phyloP scores from a whole-genome alignment of 345 rosid genomes.

The Pseudoturritis turrita region DNA sequence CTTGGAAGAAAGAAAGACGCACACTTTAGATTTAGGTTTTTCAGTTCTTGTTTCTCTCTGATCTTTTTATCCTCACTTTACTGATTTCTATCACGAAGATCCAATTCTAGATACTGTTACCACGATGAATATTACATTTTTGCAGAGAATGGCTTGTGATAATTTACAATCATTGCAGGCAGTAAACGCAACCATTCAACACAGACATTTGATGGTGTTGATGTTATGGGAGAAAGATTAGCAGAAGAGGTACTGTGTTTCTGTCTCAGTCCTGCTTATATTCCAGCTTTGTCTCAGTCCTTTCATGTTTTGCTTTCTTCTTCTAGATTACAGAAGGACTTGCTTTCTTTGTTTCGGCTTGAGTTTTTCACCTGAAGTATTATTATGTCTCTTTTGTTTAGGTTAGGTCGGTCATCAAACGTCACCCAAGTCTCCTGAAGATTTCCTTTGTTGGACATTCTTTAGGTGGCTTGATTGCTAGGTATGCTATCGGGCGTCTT shows the following conservation, averaged over 20 bases:
- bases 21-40: background rate
- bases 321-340: background rate
- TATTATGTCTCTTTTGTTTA: conserved; percentile 34
- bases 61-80: background rate
- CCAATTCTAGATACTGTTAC: conserved; percentile 8
- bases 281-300: too few species aligned
- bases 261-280: too few species aligned
- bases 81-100: background rate
- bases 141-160: background rate
- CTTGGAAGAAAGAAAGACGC: background rate
- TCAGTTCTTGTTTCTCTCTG: background rate
- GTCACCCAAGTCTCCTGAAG: conserved; percentile 51
- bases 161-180: conserved; percentile 44
- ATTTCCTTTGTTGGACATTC: conserved; percentile 86
- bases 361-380: conserved; percentile 4
- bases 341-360: conserved; percentile 10
- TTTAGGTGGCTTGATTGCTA: conserved; percentile 79
- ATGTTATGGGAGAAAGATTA: conserved; percentile 83
- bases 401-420: conserved; percentile 57
- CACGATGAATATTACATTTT: background rate
- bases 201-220: conserved; percentile 80
- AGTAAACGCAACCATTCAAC: conserved; percentile 51
- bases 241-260: conserved; percentile 65
- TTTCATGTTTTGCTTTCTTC: background rate
- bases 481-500: conserved; percentile 82